Conservation (phyloP, 495 filamentous ascomycete genomes). For the Aspergillus kassunensis region DNA sequence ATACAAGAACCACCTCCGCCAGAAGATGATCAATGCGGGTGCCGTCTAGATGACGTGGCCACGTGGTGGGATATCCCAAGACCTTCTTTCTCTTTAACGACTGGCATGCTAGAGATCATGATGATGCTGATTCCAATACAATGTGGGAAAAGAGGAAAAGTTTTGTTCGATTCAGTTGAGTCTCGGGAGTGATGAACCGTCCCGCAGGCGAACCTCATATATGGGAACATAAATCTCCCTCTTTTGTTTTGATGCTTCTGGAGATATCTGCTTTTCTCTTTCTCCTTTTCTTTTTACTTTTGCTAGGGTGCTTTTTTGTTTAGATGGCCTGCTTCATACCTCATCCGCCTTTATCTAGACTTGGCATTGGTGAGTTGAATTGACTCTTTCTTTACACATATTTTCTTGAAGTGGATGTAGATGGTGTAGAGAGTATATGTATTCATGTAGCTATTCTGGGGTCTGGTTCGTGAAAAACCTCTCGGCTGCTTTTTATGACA, state of each 20-base stretch:
- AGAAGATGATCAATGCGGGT: conserved; percentile 78
- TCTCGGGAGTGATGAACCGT: conserved; percentile 20
- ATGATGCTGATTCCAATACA: conserved; percentile 28
- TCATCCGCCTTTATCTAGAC: conserved; percentile 20
- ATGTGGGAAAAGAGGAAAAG: conserved; percentile 15
- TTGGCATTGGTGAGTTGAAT: conserved; percentile 19
- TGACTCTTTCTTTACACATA: too few relatives aligned
- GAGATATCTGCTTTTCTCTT: conserved; percentile 17
- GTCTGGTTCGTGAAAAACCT: too few relatives aligned
- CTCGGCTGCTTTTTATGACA: too few relatives aligned
- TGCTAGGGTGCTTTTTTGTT: conserved; percentile 16
- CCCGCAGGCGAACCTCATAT: conserved; percentile 12
- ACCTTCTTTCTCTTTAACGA: conserved; percentile 22
- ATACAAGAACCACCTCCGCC: conserved; percentile 97
- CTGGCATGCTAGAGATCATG: conserved; percentile 34
- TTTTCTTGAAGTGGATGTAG: too few relatives aligned
- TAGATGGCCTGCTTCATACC: conserved; percentile 29
- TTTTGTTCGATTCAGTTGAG: conserved; percentile 11
- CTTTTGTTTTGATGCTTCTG: conserved; percentile 16
- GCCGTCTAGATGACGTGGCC: conserved; percentile 43
- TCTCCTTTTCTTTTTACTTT: conserved; percentile 6
- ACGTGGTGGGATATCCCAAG: not conserved
- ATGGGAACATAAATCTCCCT: not conserved
- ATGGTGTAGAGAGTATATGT: too few relatives aligned
- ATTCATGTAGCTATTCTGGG: too few relatives aligned